Evolutionary conservation across 495 filamentous ascomycete species (phyloP), one percentile per base, ranked within the genome.

Genomic region (Neurospora hispaniola): DNA sequence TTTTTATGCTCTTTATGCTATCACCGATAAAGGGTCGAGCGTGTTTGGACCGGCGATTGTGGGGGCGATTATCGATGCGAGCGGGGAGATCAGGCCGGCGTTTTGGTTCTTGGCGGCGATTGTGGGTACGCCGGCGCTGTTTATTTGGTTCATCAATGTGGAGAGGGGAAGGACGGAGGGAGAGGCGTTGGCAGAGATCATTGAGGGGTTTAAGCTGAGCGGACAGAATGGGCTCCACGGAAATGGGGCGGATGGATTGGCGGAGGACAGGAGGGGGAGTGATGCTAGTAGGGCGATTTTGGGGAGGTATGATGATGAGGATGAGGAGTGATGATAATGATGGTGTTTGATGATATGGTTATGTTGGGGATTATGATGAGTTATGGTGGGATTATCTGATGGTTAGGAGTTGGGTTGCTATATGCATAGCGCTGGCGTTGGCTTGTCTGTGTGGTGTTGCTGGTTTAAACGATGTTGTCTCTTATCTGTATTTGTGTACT

Each of bases 1-100:
- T 1, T 99, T 99, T 79, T 99, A 95, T 80, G 94, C 96, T 0
- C 87, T 99, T 2, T 99, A 97, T 76, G 95, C 96, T 6, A 97
- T 99, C 74, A 99, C 96, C 16, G 96, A 99, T 78, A 99, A 99
- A 81, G 96, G 96, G 27, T 96, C 92, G 8, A 96, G 92, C 78
- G 85, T 99, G 20, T 97, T 99, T 79, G 96, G 96, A 0, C 96
- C 96, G 5, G 91, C 93, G 4, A 95, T 99, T 78, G 96, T 98
- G 2, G 96, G 96, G 4, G 88, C 89, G 0, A 94, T 99, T 72
- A 97, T 96, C 16, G 94, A 98, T 77, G 88, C 86, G 18, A 93
- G 92, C 71, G 96, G 96, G 2, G 90, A 94, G 75, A 98, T 99
- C 73, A 85, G 96, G 75, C 94, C 94, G 41, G 94, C 95, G 3